phyloP scores from a whole-genome alignment of 352 stramenopile species.

The Phytophthora litchii region DNA sequence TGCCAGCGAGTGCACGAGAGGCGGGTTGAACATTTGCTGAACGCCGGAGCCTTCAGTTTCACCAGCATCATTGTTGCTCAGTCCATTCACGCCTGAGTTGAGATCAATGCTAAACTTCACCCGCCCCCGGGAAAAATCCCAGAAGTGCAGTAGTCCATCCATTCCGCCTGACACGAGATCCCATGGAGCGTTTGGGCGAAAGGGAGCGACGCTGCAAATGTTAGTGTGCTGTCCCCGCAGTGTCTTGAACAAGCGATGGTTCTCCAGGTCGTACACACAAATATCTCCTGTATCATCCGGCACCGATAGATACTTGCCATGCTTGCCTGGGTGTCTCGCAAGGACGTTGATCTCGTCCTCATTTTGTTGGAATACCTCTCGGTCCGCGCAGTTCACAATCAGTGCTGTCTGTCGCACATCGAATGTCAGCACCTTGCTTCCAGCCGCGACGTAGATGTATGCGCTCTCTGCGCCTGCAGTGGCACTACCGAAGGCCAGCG shows the following conservation, averaged over 20 bases:
- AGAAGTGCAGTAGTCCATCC: constrained; percentile 75
- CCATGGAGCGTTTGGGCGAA: constrained; percentile 74
- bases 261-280: constrained; percentile 68
- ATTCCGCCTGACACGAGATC: constrained; percentile 77
- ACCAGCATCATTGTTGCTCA: constrained; percentile 17
- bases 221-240: constrained; percentile 72
- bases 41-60: constrained; percentile 8
- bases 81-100: constrained; percentile 50
- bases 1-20: constrained; percentile 68
- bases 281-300: constrained; percentile 75
- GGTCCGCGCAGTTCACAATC: constrained; percentile 58
- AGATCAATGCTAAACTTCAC: constrained; percentile 78
- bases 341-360: constrained; percentile 78
- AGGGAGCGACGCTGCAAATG: constrained; percentile 69
- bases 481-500: constrained; percentile 57
- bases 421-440: constrained; percentile 72
- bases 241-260: constrained; percentile 64
- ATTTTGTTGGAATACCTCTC: constrained; percentile 64
- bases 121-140: constrained; percentile 73
- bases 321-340: constrained; percentile 49
- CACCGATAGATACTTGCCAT: constrained; percentile 59
- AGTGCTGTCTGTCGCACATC: constrained; percentile 64
- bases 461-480: constrained; percentile 25
- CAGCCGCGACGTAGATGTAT: constrained; percentile 63
- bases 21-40: constrained; percentile 79